Percentiles rank a stretch among this genome's conserved stretches.
Conservation (phyloP, 2,329 filamentous ascomycete genomes). For the Penicillium sp. region DNA sequence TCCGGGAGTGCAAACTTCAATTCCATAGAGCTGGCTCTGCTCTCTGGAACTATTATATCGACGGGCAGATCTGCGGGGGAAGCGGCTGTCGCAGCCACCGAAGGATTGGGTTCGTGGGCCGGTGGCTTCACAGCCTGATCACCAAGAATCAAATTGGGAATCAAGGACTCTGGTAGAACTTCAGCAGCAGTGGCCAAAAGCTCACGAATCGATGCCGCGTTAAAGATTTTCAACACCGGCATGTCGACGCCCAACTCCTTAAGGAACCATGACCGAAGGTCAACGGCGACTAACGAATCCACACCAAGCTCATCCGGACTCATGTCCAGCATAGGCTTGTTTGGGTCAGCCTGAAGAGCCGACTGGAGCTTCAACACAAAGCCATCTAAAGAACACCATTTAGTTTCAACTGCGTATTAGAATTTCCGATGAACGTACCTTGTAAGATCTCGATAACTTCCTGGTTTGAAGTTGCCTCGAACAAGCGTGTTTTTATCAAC, state of each 20-base stretch:
- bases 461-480: constrained; percentile 14
- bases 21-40: not conserved
- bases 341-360: constrained; percentile 18
- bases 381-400: constrained; percentile 6
- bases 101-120: not conserved
- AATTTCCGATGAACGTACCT: constrained; percentile 7
- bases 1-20: constrained; percentile 9
- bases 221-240: constrained; percentile 28
- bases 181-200: constrained; percentile 14
- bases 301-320: constrained; percentile 25
- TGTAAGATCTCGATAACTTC: constrained; percentile 18
- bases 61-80: not conserved
- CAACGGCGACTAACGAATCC: constrained; percentile 29
- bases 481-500: constrained; percentile 15
- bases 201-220: constrained; percentile 21
- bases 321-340: constrained; percentile 17
- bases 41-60: not conserved
- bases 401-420: not conserved
- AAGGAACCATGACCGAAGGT: constrained; percentile 29
- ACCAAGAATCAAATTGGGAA: constrained; percentile 10
- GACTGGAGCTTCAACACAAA: constrained; percentile 21
- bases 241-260: constrained; percentile 26
- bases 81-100: not conserved
- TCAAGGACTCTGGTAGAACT: constrained; percentile 10
- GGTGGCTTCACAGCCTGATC: not conserved